A percentile compares a stretch with the other conserved stretches of the same genome.
Evolutionary conservation across 805 yeast genomes (phyloP).

Genomic region (Candida montana): DNA sequence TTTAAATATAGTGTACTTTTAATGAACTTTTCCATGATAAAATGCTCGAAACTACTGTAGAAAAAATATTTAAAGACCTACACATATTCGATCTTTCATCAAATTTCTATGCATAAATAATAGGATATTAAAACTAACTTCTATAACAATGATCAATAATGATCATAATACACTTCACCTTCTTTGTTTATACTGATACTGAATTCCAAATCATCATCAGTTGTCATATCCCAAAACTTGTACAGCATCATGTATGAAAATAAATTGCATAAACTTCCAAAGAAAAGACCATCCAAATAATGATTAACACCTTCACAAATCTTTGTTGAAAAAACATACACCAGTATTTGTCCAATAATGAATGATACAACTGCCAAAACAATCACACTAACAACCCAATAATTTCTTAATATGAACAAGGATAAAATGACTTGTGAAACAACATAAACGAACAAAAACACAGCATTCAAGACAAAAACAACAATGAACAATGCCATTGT

Average conservation of each 20-base stretch:
- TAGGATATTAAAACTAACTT: too few relatives aligned
- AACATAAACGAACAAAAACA: slow-evolving; percentile 56
- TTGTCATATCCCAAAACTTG: slow-evolving; percentile 94
- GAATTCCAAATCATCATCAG: slow-evolving; percentile 91
- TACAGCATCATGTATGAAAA: slow-evolving; percentile 91
- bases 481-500: slow-evolving; percentile 69
- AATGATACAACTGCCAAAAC: slow-evolving; percentile 67
- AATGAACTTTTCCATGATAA: too few relatives aligned
- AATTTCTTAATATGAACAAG: slow-evolving; percentile 58
- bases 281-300: slow-evolving; percentile 85
- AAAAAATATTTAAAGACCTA: too few relatives aligned
- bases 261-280: slow-evolving; percentile 74
- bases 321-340: slow-evolving; percentile 59
- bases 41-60: too few relatives aligned
- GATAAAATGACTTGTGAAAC: slow-evolving; percentile 67
- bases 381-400: slow-evolving; percentile 91
- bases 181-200: slow-evolving; percentile 55
- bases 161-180: slow-evolving; percentile 26
- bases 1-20: too few relatives aligned
- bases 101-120: background rate
- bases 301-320: slow-evolving; percentile 75
- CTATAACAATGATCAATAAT: too few relatives aligned
- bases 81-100: too few relatives aligned
- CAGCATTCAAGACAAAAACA: slow-evolving; percentile 65
- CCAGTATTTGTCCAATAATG: slow-evolving; percentile 69